Evolutionary conservation across 176 grass and related monocot species (phyloP).

Genomic region (Bothriochloa decipiens): DNA sequence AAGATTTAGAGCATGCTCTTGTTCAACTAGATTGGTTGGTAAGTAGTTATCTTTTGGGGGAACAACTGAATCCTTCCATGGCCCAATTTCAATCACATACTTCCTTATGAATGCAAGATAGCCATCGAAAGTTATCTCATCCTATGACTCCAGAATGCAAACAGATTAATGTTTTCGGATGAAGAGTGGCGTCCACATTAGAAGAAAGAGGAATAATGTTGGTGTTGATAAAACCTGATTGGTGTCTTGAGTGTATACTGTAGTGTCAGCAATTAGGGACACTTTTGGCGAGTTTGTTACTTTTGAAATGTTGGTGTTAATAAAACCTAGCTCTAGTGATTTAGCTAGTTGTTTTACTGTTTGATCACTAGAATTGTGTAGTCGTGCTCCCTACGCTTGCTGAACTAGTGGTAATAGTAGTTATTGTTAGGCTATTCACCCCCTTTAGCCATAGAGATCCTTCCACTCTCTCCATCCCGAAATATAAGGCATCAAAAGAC

Average conservation of each 20-base stretch:
- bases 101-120: constrained; percentile 70
- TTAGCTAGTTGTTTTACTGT: no score
- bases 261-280: no score
- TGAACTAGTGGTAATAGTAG: no score
- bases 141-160: constrained; percentile 57
- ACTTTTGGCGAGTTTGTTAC: background rate
- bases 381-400: no score
- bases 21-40: constrained; percentile 63
- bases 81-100: constrained; percentile 72
- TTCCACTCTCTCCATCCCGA: no score
- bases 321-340: no score
- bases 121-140: constrained; percentile 59
- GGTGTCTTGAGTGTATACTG: no score
- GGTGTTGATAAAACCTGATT: constrained; percentile 45
- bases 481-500: no score
- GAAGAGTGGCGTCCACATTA: no score
- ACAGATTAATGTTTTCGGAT: background rate
- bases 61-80: constrained; percentile 87
- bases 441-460: no score
- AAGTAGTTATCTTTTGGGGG: constrained; percentile 52
- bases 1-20: constrained; percentile 70
- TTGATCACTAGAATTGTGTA: no score
- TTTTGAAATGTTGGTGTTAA: constrained; percentile 39
- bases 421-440: no score
- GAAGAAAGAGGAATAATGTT: background rate